phyloP scores from a whole-genome alignment of 306 rosid species.

The Prunus campanulata region DNA sequence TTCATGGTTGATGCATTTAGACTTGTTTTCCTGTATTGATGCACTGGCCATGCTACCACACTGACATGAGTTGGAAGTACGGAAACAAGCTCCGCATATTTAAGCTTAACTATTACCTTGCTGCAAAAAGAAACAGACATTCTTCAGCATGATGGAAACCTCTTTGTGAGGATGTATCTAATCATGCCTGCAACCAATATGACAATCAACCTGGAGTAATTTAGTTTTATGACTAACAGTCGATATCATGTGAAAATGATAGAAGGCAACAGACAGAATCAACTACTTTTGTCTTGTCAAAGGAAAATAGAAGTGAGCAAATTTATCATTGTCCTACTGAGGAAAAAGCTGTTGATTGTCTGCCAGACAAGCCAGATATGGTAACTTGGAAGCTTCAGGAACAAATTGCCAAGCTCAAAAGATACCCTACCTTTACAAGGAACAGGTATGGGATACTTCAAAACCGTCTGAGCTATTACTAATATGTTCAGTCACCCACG shows the following conservation, averaged over 20 bases:
- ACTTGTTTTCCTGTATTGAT: constrained; percentile 46
- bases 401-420: neutral
- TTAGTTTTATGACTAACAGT: neutral
- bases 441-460: neutral
- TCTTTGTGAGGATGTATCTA: neutral
- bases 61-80: constrained; percentile 68
- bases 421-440: neutral
- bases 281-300: constrained; percentile 1
- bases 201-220: neutral
- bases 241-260: neutral
- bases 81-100: constrained; percentile 71
- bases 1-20: constrained; percentile 31
- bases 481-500: too few relatives aligned
- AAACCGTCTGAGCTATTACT: neutral
- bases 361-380: neutral
- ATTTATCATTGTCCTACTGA: neutral
- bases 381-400: neutral
- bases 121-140: constrained; percentile 49
- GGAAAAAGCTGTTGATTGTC: neutral
- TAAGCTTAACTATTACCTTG: constrained; percentile 80
- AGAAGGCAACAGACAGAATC: neutral
- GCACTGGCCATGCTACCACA: constrained; percentile 78
- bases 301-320: neutral
- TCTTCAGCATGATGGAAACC: constrained; percentile 25
- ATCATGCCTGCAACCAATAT: neutral